A percentile compares a stretch with the other conserved stretches of the same genome.
phyloP scores from a whole-genome alignment of 768 basidiomycete species.

The Collybia nuda region DNA sequence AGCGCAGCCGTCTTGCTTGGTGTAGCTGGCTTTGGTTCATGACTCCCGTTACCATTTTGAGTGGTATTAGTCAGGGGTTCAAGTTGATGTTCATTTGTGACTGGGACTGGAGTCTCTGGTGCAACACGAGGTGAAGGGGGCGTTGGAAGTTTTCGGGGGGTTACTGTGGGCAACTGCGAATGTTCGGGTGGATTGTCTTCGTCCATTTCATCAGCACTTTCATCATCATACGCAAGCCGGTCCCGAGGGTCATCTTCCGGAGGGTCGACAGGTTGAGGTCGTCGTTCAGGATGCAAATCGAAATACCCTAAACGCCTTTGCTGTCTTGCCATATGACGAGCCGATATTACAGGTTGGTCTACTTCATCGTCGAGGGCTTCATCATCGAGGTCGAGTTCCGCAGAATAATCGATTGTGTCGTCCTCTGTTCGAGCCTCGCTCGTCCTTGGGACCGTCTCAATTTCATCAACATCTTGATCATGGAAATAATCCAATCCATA shows the following conservation, averaged over 20 bases:
- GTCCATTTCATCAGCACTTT: slow-evolving; percentile 32
- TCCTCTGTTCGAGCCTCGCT: slow-evolving; percentile 25
- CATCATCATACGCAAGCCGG: slow-evolving; percentile 33
- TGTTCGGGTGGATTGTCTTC: slow-evolving; percentile 13
- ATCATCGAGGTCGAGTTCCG: slow-evolving; percentile 8
- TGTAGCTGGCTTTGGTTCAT: slow-evolving; percentile 15
- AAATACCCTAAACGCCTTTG: slow-evolving; percentile 67
- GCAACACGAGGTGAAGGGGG: slow-evolving; percentile 12
- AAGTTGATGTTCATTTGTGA: slow-evolving; percentile 8
- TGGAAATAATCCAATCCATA: slow-evolving; percentile 32
- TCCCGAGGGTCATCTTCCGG: slow-evolving; percentile 35
- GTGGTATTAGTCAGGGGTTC: slow-evolving; percentile 6
- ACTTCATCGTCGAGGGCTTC: slow-evolving; percentile 18
- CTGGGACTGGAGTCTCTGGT: slow-evolving; percentile 1
- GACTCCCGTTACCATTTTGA: slow-evolving; percentile 14
- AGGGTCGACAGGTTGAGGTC: slow-evolving; percentile 31
- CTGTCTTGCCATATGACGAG: slow-evolving; percentile 29
- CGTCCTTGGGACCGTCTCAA: slow-evolving; percentile 43
- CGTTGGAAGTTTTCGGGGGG: slow-evolving; percentile 16
- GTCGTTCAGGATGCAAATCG: slow-evolving; percentile 75
- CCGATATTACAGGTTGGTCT: slow-evolving; percentile 15
- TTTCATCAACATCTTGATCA: slow-evolving; percentile 51
- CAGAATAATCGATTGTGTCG: slow-evolving; percentile 20
- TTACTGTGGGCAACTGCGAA: slow-evolving; percentile 9
- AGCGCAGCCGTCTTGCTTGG: slow-evolving; percentile 72